Conservation (phyloP, 192 early-diverging fungal species). For the Backusella parvicylindrica region DNA sequence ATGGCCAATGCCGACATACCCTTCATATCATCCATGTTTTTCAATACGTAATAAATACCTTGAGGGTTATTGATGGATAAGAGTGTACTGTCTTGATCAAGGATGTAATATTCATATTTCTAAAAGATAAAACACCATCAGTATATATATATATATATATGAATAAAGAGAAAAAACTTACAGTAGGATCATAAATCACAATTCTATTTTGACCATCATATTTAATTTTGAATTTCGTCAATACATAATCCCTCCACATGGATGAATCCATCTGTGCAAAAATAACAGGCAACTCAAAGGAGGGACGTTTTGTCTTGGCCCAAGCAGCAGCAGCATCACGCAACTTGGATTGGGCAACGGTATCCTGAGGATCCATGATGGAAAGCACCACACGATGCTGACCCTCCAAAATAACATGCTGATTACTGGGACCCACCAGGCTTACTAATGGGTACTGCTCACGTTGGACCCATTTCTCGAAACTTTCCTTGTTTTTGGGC, state of each 20-base stretch:
- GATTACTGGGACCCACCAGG: slow-evolving; percentile 60
- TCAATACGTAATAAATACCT: not conserved
- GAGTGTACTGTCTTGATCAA: not conserved
- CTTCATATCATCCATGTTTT: not conserved
- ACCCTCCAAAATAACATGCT: slow-evolving; percentile 64
- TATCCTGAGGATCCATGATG: slow-evolving; percentile 49
- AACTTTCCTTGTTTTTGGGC: slow-evolving; percentile 31
- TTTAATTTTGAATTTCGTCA: slow-evolving; percentile 44
- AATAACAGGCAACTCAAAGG: slow-evolving; percentile 28
- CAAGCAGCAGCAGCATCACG: not conserved
- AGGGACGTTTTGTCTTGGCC: slow-evolving; percentile 2
- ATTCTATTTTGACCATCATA: not conserved
- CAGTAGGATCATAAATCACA: slow-evolving; percentile 21
- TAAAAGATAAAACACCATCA: not conserved
- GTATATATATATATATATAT: not conserved
- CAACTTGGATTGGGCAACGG: not conserved
- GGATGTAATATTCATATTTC: slow-evolving; percentile 2
- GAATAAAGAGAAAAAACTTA: not conserved
- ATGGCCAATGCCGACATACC: not conserved
- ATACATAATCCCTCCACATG: slow-evolving; percentile 61
- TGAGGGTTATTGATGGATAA: not conserved
- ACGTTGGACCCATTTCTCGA: slow-evolving; percentile 59
- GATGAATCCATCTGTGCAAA: slow-evolving; percentile 64
- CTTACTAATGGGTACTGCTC: slow-evolving; percentile 69
- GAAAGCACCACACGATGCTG: slow-evolving; percentile 58